Conservation (phyloP, 2,329 filamentous ascomycete genomes). For the Diaporthe amygdali region DNA sequence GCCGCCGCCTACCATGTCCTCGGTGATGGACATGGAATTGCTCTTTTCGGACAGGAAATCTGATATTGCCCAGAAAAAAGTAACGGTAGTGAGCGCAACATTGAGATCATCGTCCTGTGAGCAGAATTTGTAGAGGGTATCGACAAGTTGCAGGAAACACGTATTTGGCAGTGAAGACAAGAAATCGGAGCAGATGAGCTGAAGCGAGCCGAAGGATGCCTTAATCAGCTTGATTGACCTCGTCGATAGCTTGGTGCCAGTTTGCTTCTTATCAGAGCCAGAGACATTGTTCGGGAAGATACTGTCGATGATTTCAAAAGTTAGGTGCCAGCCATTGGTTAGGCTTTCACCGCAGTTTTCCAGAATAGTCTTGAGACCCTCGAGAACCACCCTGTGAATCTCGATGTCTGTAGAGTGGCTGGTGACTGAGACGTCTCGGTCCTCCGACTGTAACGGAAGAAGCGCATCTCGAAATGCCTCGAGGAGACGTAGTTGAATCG, state of each 20-base stretch:
- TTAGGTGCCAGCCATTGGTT: constrained; percentile 81
- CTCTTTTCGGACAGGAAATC: constrained; percentile 77
- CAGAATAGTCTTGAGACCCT: constrained; percentile 80
- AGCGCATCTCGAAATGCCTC: constrained; percentile 69
- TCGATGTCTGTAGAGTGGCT: constrained; percentile 72
- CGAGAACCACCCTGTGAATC: constrained; percentile 80
- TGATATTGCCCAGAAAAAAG: constrained; percentile 94
- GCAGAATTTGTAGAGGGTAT: constrained; percentile 88
- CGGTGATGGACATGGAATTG: constrained; percentile 61
- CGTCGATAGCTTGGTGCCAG: constrained; percentile 49
- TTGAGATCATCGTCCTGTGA: constrained; percentile 92
- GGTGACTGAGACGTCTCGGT: constrained; percentile 59
- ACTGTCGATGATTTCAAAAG: constrained; percentile 84
- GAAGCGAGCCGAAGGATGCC: constrained; percentile 85
- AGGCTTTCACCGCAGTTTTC: constrained; percentile 89
- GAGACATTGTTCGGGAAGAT: constrained; percentile 66
- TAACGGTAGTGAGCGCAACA: constrained; percentile 91
- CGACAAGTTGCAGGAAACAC: constrained; percentile 79
- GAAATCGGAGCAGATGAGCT: constrained; percentile 96
- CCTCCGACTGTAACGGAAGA: constrained; percentile 58
- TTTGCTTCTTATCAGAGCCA: constrained; percentile 38
- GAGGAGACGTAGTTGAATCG: constrained; percentile 76
- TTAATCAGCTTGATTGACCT: constrained; percentile 78
- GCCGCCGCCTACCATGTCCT: constrained; percentile 57
- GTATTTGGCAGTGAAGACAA: constrained; percentile 72